These are phyloP conservation scores for Nannochloropsis gaditana DNA, from an alignment of 108 stramenopile genomes.

Conservation along the genomic window DNA sequence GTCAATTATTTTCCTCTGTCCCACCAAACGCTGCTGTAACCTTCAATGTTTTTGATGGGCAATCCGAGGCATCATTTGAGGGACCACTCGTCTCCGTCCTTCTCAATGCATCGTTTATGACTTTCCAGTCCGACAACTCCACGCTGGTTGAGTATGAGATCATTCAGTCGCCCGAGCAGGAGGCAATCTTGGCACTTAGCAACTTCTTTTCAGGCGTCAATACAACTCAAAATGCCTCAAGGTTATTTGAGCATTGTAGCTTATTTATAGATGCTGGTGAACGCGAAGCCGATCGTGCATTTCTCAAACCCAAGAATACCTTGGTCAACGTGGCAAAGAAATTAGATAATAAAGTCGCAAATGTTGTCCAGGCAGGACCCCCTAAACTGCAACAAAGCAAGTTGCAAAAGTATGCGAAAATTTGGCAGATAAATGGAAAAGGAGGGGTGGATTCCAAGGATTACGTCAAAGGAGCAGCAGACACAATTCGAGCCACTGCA, in stretches of 20 bases:
- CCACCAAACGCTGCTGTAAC: neutral
- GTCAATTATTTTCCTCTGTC: neutral
- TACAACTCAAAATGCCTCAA: neutral
- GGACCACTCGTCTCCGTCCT: neutral
- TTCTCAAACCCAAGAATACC: neutral
- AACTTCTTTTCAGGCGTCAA: too few relatives aligned
- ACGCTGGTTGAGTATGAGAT: neutral
- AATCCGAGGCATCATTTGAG: neutral
- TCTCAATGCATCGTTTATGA: neutral
- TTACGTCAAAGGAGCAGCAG: neutral
- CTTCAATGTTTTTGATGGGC: neutral
- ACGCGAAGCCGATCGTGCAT: neutral
- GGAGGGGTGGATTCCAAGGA: neutral
- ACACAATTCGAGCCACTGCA: neutral
- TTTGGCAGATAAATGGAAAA: neutral
- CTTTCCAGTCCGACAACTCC: neutral
- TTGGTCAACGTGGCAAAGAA: neutral
- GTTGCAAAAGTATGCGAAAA: neutral
- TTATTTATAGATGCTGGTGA: neutral
- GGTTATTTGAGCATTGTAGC: neutral
- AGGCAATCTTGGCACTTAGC: neutral
- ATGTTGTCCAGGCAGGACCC: neutral
- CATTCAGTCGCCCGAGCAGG: neutral
- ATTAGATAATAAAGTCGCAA: neutral
- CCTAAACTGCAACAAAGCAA: neutral